Base-by-base conservation (phyloP, 345 rosid genomes). In the Barbarea vulgaris region DNA sequence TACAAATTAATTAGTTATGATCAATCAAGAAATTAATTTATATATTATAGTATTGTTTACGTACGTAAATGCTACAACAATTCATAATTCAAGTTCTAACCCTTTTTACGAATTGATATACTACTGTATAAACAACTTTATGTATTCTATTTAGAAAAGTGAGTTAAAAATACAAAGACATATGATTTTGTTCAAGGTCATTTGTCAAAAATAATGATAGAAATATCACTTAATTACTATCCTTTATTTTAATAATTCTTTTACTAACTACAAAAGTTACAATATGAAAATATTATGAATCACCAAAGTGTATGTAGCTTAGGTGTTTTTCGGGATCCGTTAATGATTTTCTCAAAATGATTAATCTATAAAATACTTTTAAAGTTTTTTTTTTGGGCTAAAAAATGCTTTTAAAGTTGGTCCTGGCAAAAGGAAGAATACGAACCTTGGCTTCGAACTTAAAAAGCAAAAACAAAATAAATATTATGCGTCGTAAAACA, bases 1-100 rank as follows among this genome's bases (percentile, higher is more conserved):
- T 70, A 55, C 25, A 58, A 58, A 34, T 53, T 36, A 36, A 34
- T 53, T 27, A 5, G 17, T 76, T 54, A 62, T 62, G 64, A 54
- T 61, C 61, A 36, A 22, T 69, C 46, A 67, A 51, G 50, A 68
- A 37, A 19, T 48, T 41, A 28, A 64, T 50, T 21, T 50, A 10
- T 46, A 27, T 64, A 46, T 42, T 9, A 6, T 64, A 8, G 30
- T 52, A 31, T 54, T 64, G 28, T 21, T 44, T 27, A 22, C 19
- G 17, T 27, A 22, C 19, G 17, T 34, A 48, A 59, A 25, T 27
- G 42, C 36, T 71, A 36, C 25, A 31, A 70, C 17, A 24, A 4
- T 15, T 31, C 4, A 58, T 22, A 58, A 46, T 48, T 47, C 24
- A 71, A 28, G 60, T 70, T 33, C n/a, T 44, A 46, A 21, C 21